A percentile compares a stretch with the other conserved stretches of the same genome.
Conservation (phyloP, 2,329 filamentous ascomycete species). For the Simplicillium aogashimaense region DNA sequence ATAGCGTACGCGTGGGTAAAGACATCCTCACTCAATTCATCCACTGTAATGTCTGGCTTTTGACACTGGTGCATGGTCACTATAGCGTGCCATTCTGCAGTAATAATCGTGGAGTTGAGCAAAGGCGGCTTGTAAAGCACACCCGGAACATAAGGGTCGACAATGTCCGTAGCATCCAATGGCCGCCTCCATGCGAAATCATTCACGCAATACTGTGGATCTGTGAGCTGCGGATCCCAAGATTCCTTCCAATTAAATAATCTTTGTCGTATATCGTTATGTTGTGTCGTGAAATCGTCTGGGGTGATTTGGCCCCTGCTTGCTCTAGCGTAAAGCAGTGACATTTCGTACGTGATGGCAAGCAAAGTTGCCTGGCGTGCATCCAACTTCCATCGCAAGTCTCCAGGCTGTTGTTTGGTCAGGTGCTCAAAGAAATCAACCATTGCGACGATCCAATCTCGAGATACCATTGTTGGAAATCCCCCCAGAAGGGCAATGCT, state of each 20-base stretch:
- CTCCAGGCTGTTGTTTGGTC: constrained; percentile 46
- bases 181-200: constrained; percentile 47
- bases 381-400: constrained; percentile 57
- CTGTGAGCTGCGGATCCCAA: constrained; percentile 52
- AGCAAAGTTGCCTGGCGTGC: constrained; percentile 56
- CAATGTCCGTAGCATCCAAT: constrained; percentile 53
- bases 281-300: constrained; percentile 55
- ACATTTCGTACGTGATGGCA: constrained; percentile 70
- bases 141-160: constrained; percentile 62
- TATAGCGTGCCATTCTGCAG: constrained; percentile 69
- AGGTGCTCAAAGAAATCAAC: constrained; percentile 54
- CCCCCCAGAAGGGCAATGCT: constrained; percentile 77
- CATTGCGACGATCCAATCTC: constrained; percentile 66
- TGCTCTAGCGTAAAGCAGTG: constrained; percentile 62
- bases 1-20: constrained; percentile 54
- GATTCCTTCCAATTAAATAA: constrained; percentile 41
- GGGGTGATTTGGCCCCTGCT: constrained; percentile 53
- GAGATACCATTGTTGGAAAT: constrained; percentile 60
- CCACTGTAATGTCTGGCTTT: constrained; percentile 46
- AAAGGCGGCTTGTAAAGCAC: constrained; percentile 61
- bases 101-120: constrained; percentile 65
- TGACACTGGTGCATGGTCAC: constrained; percentile 75
- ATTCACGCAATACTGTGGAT: constrained; percentile 52
- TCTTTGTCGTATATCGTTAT: constrained; percentile 38
- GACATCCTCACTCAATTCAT: constrained; percentile 42